Base-by-base conservation (phyloP, 2,329 filamentous ascomycete genomes). In the Tolypocladium endophyticum region DNA sequence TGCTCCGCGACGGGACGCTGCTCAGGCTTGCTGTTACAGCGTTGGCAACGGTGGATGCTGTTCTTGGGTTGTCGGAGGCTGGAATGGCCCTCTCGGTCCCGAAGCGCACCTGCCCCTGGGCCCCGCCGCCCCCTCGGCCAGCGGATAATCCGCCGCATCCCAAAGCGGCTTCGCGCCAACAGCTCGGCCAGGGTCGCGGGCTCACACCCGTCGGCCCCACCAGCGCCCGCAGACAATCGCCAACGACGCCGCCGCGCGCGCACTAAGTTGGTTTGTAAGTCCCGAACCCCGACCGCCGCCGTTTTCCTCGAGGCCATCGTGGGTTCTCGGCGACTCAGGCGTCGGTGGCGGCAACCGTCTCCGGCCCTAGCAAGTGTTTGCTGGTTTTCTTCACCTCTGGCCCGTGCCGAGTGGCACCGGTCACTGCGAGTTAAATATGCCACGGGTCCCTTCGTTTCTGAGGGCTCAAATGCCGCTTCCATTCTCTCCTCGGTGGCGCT, bases 61-160 rank as follows among this genome's bases (percentile, higher is more conserved):
- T 35, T 23, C 45, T 61, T 59, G 61, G 61, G 54, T 35, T 23
- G 53, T 61, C 61, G 61, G 61, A 43, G 39, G 53, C 38, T 23
- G 36, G 53, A 25, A 20, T 25, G 54, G n/a, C 28, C 39, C 50
- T 59, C 50, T 62, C 61, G 61, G 61, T 56, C 55, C 61, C 61
- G 61, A 62, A 38, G 28, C 33, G 9, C 50, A 4, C 30, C 55
- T 43, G 55, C 18, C 28, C 25, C 18, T 30, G 38, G n/a, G 4
- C 28, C 18, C 11, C n/a, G 38, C 12, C 23, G 25, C 55, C 38
- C 25, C 9, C 28, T 36, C 50, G 38, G 57, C 47, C 16, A 20
- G 2, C 56, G 45, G 58, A 35, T 58, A 57, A 23, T 36, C 47
- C 50, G 50, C 20, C 11, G 9, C 11, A 8, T 25, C 57, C 39